Percentiles rank a stretch among this genome's conserved stretches.
These are phyloP conservation scores for Carex myosuroides DNA, from an alignment of 176 grass and related monocot species.

Conservation along the genomic window DNA sequence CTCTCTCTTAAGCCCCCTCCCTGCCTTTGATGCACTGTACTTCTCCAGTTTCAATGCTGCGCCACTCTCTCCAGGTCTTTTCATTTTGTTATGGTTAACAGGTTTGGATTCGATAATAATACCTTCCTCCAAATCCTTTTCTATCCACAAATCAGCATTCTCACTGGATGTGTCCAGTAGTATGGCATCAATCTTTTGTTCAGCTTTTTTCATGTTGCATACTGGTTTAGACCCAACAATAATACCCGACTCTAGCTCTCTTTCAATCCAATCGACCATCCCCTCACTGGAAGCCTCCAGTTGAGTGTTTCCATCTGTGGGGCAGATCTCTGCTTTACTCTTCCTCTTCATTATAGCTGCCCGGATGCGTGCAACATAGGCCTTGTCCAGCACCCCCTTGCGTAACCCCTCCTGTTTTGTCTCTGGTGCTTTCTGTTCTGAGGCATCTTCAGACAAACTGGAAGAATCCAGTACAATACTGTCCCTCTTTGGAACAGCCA, in stretches of 20 bases:
- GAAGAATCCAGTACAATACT: not conserved
- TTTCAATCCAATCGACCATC: slow-evolving; percentile 55
- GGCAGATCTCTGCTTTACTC: not conserved
- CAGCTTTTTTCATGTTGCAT: slow-evolving; percentile 27
- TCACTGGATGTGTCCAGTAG: not conserved
- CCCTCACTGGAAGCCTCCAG: not conserved
- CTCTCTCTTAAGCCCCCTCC: not conserved
- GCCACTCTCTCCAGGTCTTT: not conserved
- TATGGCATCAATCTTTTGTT: slow-evolving; percentile 5
- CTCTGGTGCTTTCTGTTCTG: not conserved
- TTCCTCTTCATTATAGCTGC: slow-evolving; percentile 9
- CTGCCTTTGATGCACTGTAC: not conserved
- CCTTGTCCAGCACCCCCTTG: not conserved
- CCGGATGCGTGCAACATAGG: slow-evolving; percentile 1
- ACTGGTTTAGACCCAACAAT: slow-evolving; percentile 27
- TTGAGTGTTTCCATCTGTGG: not conserved
- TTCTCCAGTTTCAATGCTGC: not conserved
- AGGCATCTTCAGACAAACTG: not conserved
- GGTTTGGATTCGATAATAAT: slow-evolving; percentile 35
- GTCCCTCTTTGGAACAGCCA: not conserved
- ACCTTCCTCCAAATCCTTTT: slow-evolving; percentile 49
- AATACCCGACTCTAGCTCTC: slow-evolving; percentile 51
- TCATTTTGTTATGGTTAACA: not conserved
- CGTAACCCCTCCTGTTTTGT: not conserved
- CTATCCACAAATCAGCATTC: slow-evolving; percentile 43